phyloP scores from a whole-genome alignment of 768 basidiomycete species.

The Hemileccinum rubropunctum region DNA sequence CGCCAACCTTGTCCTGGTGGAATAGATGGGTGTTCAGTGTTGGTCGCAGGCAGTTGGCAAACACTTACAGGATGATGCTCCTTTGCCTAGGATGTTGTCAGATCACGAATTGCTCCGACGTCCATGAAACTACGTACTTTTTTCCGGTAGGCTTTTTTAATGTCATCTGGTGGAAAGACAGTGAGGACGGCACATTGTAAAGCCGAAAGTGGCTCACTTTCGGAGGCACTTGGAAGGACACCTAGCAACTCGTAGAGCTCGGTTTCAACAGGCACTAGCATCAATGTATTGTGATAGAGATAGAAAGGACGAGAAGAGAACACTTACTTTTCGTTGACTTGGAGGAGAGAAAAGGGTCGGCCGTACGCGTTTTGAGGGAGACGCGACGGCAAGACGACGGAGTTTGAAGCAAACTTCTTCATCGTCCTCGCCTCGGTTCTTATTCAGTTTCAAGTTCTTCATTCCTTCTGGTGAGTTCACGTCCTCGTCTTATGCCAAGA shows the following conservation, averaged over 20 bases:
- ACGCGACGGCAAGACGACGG: constrained; percentile 31
- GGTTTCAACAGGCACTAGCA: constrained; percentile 69
- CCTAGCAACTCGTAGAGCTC: constrained; percentile 85
- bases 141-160: constrained; percentile 92
- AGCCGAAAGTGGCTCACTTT: constrained; percentile 47
- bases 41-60: background rate
- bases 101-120: constrained; percentile 1
- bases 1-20: constrained; percentile 63
- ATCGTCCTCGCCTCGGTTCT: background rate
- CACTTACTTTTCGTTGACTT: constrained; percentile 28
- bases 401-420: constrained; percentile 28
- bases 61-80: constrained; percentile 78
- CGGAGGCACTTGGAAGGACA: constrained; percentile 62
- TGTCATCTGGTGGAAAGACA: constrained; percentile 54
- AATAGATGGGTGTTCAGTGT: constrained; percentile 1
- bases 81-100: constrained; percentile 59
- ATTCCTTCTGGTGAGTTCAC: constrained; percentile 18
- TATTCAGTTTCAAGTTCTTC: background rate
- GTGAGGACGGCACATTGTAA: constrained; percentile 7
- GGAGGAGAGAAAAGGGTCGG: constrained; percentile 1
- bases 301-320: background rate
- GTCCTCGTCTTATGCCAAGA: constrained; percentile 1
- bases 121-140: constrained; percentile 54
- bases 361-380: constrained; percentile 26
- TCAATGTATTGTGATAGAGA: constrained; percentile 1